These are phyloP conservation scores for Hericium erinaceus DNA, from an alignment of 768 basidiomycete species.

Conservation along the genomic window DNA sequence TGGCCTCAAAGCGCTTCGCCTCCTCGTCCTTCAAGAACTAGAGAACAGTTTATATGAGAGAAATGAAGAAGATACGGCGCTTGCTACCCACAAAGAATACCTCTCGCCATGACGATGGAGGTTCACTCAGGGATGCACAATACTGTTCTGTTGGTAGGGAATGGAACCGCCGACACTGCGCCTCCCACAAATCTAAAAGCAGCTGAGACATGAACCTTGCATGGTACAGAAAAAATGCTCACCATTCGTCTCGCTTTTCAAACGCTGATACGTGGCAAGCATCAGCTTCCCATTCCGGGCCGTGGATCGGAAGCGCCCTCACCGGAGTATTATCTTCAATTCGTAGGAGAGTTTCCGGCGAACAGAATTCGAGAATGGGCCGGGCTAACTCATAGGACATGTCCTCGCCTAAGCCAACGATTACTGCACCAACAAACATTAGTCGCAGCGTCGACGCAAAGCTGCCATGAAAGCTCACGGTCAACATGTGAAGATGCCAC, in stretches of 20 bases:
- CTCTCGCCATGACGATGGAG: slow-evolving; percentile 8
- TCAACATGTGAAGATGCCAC: slow-evolving; percentile 55
- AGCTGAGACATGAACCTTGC: neutral
- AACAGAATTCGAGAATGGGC: slow-evolving; percentile 69
- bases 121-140: neutral
- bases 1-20: slow-evolving; percentile 53
- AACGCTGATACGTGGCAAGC: too few relatives aligned
- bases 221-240: neutral
- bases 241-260: slow-evolving; percentile 12
- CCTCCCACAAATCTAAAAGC: slow-evolving; percentile 14
- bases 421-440: slow-evolving; percentile 32
- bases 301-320: slow-evolving; percentile 18
- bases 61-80: slow-evolving; percentile 6
- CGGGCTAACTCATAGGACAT: slow-evolving; percentile 56
- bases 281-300: too few relatives aligned
- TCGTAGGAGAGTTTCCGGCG: slow-evolving; percentile 56
- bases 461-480: slow-evolving; percentile 31
- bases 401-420: slow-evolving; percentile 48
- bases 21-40: slow-evolving; percentile 41
- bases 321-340: slow-evolving; percentile 69
- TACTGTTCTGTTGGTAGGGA: slow-evolving; percentile 3
- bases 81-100: slow-evolving; percentile 9
- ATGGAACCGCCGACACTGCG: slow-evolving; percentile 8
- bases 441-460: neutral
- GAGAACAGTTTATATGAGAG: slow-evolving; percentile 1